Base-by-base conservation (phyloP, 192 early-diverging fungal genomes). In the Umbelopsis ramanniana region DNA sequence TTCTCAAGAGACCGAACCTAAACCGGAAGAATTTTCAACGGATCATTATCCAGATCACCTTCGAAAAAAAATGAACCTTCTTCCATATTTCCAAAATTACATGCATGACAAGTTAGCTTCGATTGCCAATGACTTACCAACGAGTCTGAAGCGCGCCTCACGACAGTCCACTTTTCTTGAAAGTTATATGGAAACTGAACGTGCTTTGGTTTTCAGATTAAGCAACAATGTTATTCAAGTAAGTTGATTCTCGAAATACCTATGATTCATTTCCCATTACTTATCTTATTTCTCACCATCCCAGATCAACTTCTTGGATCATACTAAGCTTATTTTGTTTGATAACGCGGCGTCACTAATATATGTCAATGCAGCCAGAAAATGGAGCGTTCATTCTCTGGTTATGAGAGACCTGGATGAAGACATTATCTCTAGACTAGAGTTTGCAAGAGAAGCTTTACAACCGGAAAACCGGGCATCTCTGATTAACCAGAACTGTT, bases 211-310 rank as follows among this genome's bases (percentile, higher is more conserved):
- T 4, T 93, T 93, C 74, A 70, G 89, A 40, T 60, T 93, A 19
- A 90, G 84, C 69, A 92, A 93, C 74, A 81, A 86, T 40, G 72
- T 88, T 8, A 52, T 93, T 45, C 92, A 93, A 84, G 89, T 93
- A 72, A 23, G 47, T 21, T 63, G 29, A 19, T 8, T 15, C n/a
- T 3, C 48, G 7, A 19, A 48, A 10, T n/a, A 17, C 4, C 33
- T 15, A 1, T 14, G 33, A 14, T 29, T 17, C 17, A 2, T 15
- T 29, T 14, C 4, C 29, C 26, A 38, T 17, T 37, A 33, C 5
- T 19, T 37, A 37, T 6, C 12, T 19, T 19, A 5, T 37, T 19
- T 37, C 12, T 38, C 3, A 11, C 26, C 8, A 54, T 24, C 0
- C 6, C 35, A 63, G 57, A 63, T 63, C 7, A 63, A 63, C 33